Conservation (phyloP, 176 grass and related monocot genomes). For the Coix lacrymajobi region DNA sequence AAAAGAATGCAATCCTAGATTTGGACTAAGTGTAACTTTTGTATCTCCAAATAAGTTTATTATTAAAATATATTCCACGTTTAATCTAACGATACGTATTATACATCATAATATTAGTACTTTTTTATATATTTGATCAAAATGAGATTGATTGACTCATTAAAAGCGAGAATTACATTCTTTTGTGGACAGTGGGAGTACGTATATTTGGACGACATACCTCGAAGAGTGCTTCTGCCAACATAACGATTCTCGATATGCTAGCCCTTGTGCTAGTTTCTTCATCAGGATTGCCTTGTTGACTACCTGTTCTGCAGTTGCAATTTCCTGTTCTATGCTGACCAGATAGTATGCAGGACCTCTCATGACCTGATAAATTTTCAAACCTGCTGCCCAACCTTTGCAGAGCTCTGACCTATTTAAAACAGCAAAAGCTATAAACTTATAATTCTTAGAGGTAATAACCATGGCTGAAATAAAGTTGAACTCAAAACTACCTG, state of each 20-base stretch:
- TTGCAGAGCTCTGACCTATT: constrained; percentile 90
- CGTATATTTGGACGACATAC: constrained; percentile 32
- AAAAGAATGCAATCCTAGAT: not conserved
- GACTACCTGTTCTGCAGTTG: constrained; percentile 64
- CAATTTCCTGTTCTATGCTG: constrained; percentile 80
- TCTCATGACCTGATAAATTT: constrained; percentile 84
- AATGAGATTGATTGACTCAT: not conserved
- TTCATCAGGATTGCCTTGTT: constrained; percentile 72
- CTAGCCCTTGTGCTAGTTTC: constrained; percentile 66
- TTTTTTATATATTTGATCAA: not conserved
- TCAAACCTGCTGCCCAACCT: constrained; percentile 91
- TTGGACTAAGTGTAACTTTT: not conserved
- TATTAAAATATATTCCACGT: not conserved
- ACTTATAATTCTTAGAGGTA: not conserved
- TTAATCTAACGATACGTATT: not conserved
- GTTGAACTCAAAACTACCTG: constrained; percentile 63
- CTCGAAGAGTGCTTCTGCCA: constrained; percentile 97
- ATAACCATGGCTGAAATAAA: not conserved
- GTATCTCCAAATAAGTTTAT: not conserved
- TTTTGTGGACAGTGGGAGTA: not conserved
- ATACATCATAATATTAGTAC: not conserved
- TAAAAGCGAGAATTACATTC: not conserved
- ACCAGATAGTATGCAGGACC: constrained; percentile 88
- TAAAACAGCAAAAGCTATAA: constrained; percentile 30
- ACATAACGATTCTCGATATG: constrained; percentile 98